Evolutionary conservation across 2,329 filamentous ascomycete genomes (phyloP).

Genomic region (Emmonsiellopsis sp.): DNA sequence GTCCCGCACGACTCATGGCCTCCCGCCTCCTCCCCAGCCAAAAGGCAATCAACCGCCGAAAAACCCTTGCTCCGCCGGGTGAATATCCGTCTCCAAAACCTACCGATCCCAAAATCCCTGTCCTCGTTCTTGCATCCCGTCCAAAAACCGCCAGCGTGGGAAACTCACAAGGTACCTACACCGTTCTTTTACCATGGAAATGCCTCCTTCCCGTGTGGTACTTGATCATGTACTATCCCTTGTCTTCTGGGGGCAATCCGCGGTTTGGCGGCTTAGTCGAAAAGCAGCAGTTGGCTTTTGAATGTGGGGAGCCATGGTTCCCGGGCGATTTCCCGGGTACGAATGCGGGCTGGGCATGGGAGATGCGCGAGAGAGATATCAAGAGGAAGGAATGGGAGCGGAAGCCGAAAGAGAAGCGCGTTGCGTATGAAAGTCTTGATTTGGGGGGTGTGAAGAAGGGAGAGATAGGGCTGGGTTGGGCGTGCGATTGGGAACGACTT

Average conservation of each 20-base stretch:
- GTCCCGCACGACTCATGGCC: constrained; percentile 55
- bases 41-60: constrained; percentile 71
- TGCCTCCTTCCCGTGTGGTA: constrained; percentile 83
- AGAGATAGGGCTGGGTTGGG: constrained; percentile 73
- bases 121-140: constrained; percentile 59
- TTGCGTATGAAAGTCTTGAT: constrained; percentile 65
- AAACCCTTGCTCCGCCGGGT: constrained; percentile 55
- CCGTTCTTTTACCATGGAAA: constrained; percentile 79
- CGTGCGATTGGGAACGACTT: constrained; percentile 74
- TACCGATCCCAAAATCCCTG: constrained; percentile 67
- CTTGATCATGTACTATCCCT: constrained; percentile 69
- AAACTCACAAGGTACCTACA: constrained; percentile 64
- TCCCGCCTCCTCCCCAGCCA: constrained; percentile 62
- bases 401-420: constrained; percentile 71
- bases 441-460: constrained; percentile 67
- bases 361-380: constrained; percentile 53
- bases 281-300: constrained; percentile 70
- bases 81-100: constrained; percentile 47
- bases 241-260: constrained; percentile 71
- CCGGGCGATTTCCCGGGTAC: constrained; percentile 78
- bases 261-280: constrained; percentile 76
- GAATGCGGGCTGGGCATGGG: constrained; percentile 69
- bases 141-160: constrained; percentile 27
- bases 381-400: constrained; percentile 61
- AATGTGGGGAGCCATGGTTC: constrained; percentile 71